These are phyloP conservation scores for Penicillium sclerotiorum DNA, from an alignment of 2,329 filamentous ascomycete genomes.

Conservation along the genomic window DNA sequence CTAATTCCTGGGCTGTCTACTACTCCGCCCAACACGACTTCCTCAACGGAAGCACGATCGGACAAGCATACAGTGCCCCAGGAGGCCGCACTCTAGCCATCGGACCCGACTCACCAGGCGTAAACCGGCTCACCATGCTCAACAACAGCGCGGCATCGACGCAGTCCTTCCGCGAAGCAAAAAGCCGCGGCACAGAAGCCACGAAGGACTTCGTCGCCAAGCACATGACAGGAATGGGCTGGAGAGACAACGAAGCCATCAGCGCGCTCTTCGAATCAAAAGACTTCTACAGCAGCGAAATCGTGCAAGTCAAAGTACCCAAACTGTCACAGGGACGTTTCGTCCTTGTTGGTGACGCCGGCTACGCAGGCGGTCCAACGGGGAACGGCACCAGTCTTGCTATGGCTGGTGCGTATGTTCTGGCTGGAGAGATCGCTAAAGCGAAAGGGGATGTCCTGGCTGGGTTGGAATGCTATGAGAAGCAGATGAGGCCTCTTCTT, in stretches of 20 bases:
- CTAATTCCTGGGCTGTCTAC: slow-evolving; percentile 47
- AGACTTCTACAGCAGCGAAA: slow-evolving; percentile 41
- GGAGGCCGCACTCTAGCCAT: slow-evolving; percentile 44
- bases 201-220: slow-evolving; percentile 36
- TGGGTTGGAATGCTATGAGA: slow-evolving; percentile 40
- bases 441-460: slow-evolving; percentile 34
- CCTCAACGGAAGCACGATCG: slow-evolving; percentile 41
- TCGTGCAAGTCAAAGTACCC: slow-evolving; percentile 36
- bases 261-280: slow-evolving; percentile 32
- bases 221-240: slow-evolving; percentile 33
- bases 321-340: slow-evolving; percentile 35
- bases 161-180: slow-evolving; percentile 44
- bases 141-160: slow-evolving; percentile 31
- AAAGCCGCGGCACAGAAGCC: slow-evolving; percentile 36
- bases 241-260: slow-evolving; percentile 35
- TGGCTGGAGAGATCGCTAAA: slow-evolving; percentile 52
- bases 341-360: slow-evolving; percentile 43
- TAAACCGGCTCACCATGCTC: slow-evolving; percentile 40
- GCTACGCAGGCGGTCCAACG: slow-evolving; percentile 34
- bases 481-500: slow-evolving; percentile 41
- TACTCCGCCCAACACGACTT: slow-evolving; percentile 47
- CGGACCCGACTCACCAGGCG: slow-evolving; percentile 36
- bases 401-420: slow-evolving; percentile 51
- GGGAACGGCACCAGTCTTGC: slow-evolving; percentile 39
- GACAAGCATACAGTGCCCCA: slow-evolving; percentile 39